Conservation (phyloP, 1,139 yeast species). For the Candida sojae region DNA sequence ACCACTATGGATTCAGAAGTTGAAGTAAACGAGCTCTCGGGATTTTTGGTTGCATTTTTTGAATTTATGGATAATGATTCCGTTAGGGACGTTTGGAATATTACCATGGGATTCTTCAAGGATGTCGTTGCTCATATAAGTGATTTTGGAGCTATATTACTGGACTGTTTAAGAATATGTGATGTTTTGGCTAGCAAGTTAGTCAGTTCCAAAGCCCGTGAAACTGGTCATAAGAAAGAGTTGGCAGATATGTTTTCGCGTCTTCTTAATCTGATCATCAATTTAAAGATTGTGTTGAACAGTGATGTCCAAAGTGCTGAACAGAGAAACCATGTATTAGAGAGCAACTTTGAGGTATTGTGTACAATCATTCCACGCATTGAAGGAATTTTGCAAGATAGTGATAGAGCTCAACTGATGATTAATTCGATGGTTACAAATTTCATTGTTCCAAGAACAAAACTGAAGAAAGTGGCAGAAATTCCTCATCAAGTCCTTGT, state of each 20-base stretch:
- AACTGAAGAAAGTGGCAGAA: conserved; percentile 34
- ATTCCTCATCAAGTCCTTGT: conserved; percentile 35
- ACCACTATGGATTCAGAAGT: conserved; percentile 47
- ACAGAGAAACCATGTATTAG: conserved; percentile 24
- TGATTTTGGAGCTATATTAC: conserved; percentile 51
- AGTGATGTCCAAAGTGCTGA: conserved; percentile 10
- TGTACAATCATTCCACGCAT: conserved; percentile 40
- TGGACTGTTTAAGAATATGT: conserved; percentile 53
- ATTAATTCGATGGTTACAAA: conserved; percentile 47
- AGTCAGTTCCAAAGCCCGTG: conserved; percentile 59
- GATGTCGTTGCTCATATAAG: conserved; percentile 53
- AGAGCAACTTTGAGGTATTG: conserved; percentile 41
- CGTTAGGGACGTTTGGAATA: conserved; percentile 71
- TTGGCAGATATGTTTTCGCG: conserved; percentile 56
- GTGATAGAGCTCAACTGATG: conserved; percentile 49
- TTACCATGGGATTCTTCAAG: conserved; percentile 57
- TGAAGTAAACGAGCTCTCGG: conserved; percentile 41
- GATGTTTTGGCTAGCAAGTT: conserved; percentile 57
- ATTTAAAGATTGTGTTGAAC: conserved; percentile 1
- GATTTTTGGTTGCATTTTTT: conserved; percentile 60
- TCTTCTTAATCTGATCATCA: conserved; percentile 7
- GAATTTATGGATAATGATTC: conserved; percentile 72
- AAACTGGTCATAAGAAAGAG: conserved; percentile 65
- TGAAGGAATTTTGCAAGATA: conserved; percentile 48
- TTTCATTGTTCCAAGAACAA: conserved; percentile 47